Conservation (phyloP, 2,329 filamentous ascomycete genomes). For the Diplodia corticola region DNA sequence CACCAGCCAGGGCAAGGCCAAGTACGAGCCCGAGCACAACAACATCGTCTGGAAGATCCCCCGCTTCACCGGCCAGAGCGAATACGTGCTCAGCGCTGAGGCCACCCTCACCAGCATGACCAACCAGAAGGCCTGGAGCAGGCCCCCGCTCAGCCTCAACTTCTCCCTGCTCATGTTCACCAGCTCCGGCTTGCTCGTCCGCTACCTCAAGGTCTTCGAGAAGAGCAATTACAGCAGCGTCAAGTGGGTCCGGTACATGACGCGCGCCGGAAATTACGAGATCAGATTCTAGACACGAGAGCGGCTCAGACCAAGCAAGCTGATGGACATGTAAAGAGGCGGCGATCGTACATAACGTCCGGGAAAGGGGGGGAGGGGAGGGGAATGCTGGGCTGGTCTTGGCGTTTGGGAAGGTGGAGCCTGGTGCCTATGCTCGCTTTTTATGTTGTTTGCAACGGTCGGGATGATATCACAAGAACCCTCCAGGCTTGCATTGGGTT, state of each 20-base stretch:
- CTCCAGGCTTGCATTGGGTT: constrained; percentile 21
- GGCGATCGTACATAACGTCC: not conserved
- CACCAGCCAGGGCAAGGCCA: constrained; percentile 93
- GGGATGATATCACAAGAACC: constrained; percentile 14
- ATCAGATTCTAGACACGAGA: constrained; percentile 63
- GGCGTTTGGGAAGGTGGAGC: constrained; percentile 9
- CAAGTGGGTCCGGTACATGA: constrained; percentile 99
- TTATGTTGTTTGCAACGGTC: constrained; percentile 5
- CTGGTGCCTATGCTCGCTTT: not conserved
- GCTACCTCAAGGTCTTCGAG: constrained; percentile 98
- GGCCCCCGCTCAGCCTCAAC: constrained; percentile 86
- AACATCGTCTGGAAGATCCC: constrained; percentile 99
- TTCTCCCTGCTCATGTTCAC: constrained; percentile 99
- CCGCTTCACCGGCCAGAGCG: constrained; percentile 96
- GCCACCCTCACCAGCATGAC: constrained; percentile 95
- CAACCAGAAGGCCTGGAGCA: constrained; percentile 94
- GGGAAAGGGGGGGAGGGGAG: not conserved
- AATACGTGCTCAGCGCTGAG: constrained; percentile 92
- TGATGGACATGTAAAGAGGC: not conserved
- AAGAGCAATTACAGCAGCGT: constrained; percentile 99
- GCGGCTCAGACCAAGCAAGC: not conserved
- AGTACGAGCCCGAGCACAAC: constrained; percentile 97
- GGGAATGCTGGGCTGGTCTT: not conserved
- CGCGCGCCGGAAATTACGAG: constrained; percentile 94
- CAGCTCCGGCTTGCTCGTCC: constrained; percentile 84